Conservation (phyloP, 2,329 filamentous ascomycete genomes). For the Huntiella moniliformis region DNA sequence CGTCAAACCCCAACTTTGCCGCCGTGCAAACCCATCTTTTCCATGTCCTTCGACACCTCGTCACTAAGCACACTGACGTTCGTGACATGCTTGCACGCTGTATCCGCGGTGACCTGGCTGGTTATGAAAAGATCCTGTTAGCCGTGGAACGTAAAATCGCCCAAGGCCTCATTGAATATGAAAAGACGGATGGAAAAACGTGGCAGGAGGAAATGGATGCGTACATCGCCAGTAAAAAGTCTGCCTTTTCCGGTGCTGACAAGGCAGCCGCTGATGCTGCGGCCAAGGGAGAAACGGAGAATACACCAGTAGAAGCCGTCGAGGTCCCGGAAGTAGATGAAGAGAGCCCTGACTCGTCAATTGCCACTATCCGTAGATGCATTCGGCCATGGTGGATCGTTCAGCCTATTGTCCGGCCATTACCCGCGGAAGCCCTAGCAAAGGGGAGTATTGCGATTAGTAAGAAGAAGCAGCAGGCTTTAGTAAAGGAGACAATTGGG, state of each 20-base stretch:
- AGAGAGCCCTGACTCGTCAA: slow-evolving; percentile 33
- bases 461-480: slow-evolving; percentile 43
- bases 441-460: slow-evolving; percentile 59
- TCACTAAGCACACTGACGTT: slow-evolving; percentile 63
- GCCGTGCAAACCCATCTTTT: slow-evolving; percentile 87
- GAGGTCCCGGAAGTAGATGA: slow-evolving; percentile 23
- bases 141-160: slow-evolving; percentile 62
- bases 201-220: slow-evolving; percentile 22
- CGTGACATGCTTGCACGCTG: slow-evolving; percentile 63
- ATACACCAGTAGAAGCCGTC: slow-evolving; percentile 12
- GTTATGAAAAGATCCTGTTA: slow-evolving; percentile 56
- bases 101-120: slow-evolving; percentile 50
- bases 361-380: slow-evolving; percentile 45
- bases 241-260: slow-evolving; percentile 6
- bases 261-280: slow-evolving; percentile 13
- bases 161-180: slow-evolving; percentile 51
- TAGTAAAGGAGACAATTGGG: slow-evolving; percentile 16
- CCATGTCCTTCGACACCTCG: slow-evolving; percentile 68
- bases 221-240: slow-evolving; percentile 11
- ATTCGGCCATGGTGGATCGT: slow-evolving; percentile 77
- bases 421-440: slow-evolving; percentile 72
- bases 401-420: slow-evolving; percentile 67
- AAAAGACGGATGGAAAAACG: slow-evolving; percentile 30
- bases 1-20: slow-evolving; percentile 38
- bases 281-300: background rate